Evolutionary conservation across 805 yeast genomes (phyloP).

Genomic region (Jamesozyma gamospora): DNA sequence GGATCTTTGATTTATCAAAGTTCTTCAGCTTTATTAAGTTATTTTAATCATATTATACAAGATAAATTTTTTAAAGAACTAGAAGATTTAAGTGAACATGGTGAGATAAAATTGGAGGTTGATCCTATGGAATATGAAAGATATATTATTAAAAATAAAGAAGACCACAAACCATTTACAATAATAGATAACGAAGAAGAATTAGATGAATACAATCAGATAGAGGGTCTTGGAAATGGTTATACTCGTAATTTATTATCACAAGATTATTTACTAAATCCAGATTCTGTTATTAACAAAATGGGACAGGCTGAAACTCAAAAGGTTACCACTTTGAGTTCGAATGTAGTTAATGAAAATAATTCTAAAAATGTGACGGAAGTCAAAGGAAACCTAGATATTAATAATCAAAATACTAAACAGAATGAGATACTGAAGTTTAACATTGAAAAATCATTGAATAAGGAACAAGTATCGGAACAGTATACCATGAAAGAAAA

Average conservation of each 20-base stretch:
- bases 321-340: neutral
- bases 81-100: constrained; percentile 24
- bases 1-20: constrained; percentile 63
- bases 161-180: neutral
- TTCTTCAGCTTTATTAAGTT: constrained; percentile 48
- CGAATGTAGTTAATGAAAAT: neutral
- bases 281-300: constrained; percentile 5
- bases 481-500: constrained; percentile 16
- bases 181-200: constrained; percentile 6
- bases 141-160: constrained; percentile 10
- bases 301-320: too few relatives aligned
- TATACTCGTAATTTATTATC: constrained; percentile 23
- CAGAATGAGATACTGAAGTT: constrained; percentile 19
- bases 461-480: constrained; percentile 14
- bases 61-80: constrained; percentile 21
- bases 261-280: constrained; percentile 24
- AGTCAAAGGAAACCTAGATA: neutral
- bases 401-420: neutral
- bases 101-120: constrained; percentile 24
- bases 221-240: constrained; percentile 28
- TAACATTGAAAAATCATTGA: constrained; percentile 21
- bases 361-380: neutral
- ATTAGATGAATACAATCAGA: constrained; percentile 23
- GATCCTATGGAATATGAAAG: constrained; percentile 25
- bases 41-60: constrained; percentile 33